Percentiles rank a stretch among this genome's conserved stretches.
phyloP scores from a whole-genome alignment of 352 stramenopile genomes.

The Peronospora destructor region DNA sequence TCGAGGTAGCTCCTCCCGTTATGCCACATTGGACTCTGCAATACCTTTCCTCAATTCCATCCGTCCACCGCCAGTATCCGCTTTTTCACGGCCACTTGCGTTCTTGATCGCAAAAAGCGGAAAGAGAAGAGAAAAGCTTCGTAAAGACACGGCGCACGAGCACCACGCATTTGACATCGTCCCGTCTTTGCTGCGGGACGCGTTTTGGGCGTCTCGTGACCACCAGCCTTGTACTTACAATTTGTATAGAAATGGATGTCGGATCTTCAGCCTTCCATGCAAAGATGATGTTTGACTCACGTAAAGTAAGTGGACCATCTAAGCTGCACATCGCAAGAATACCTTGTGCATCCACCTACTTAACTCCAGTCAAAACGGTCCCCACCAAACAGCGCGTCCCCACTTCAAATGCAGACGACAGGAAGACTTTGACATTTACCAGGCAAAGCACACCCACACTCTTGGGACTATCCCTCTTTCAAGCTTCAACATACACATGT shows the following conservation, averaged over 20 bases:
- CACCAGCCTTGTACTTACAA: slow-evolving; percentile 19
- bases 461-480: slow-evolving; percentile 11
- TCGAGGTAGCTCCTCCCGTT: not conserved
- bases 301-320: slow-evolving; percentile 16
- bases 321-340: not conserved
- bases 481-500: slow-evolving; percentile 21
- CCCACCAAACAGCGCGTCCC: not conserved
- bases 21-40: not conserved
- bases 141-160: slow-evolving; percentile 34
- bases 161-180: slow-evolving; percentile 42
- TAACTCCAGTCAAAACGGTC: slow-evolving; percentile 11
- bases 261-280: slow-evolving; percentile 10
- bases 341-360: slow-evolving; percentile 10
- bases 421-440: slow-evolving; percentile 43
- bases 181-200: slow-evolving; percentile 16
- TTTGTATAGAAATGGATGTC: slow-evolving; percentile 13
- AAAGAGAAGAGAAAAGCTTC: slow-evolving; percentile 45
- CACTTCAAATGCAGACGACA: not conserved
- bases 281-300: slow-evolving; percentile 11
- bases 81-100: slow-evolving; percentile 26
- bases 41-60: not conserved
- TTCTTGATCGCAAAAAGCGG: slow-evolving; percentile 50
- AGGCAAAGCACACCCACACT: slow-evolving; percentile 27
- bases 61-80: not conserved
- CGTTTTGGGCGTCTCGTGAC: slow-evolving; percentile 14